Evolutionary conservation across 768 basidiomycete species (phyloP), one percentile per base, ranked within the genome.

Genomic region (Termitomyces sp.): DNA sequence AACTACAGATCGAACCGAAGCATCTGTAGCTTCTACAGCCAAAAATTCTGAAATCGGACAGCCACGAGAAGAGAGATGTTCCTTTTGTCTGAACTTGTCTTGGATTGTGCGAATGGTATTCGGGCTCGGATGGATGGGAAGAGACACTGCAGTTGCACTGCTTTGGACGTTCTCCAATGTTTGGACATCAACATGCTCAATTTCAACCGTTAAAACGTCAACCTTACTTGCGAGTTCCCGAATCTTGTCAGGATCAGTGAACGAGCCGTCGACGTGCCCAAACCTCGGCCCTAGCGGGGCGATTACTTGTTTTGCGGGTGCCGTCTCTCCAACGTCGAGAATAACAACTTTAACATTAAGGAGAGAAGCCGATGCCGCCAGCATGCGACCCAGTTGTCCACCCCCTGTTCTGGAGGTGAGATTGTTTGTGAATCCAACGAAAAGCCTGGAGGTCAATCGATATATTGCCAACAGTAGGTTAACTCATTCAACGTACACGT

Each of bases 321-420:
- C 82, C 55, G 80, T 68, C n/a, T 80, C 75, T 14, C 91, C 92
- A 10, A 84, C 81, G 66, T 97, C 97, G 35, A 99, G 87, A 60
- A 97, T 83, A 32, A 94, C 71, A 17, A 95, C 74, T 40, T 88
- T 82, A 63, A 97, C 78, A 65, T 94, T 91, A 49, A 98, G 80
- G 32, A 93, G 79, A 2, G 94, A 87, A 3, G 96, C 95, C 0
- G 95, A 86, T 32, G 87, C 86, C 4, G 88, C 91, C 14, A 99
- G 81, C 97, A 99, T 99, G 23, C 96, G 92, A 25, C 96, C 96
- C 25, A 99, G 84, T 72, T 98, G 96, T 60, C 96, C 95, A 37
- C 97, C 97, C 60, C 96, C 96, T 95, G 61, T 8, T 21, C 49
- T 48, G 39, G 44, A 67, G n/a, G 25, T 51, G 67, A 64, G 59